These are phyloP conservation scores for Emmonsiellopsis sp. DNA, from an alignment of 2,329 filamentous ascomycete species.

Conservation along the genomic window DNA sequence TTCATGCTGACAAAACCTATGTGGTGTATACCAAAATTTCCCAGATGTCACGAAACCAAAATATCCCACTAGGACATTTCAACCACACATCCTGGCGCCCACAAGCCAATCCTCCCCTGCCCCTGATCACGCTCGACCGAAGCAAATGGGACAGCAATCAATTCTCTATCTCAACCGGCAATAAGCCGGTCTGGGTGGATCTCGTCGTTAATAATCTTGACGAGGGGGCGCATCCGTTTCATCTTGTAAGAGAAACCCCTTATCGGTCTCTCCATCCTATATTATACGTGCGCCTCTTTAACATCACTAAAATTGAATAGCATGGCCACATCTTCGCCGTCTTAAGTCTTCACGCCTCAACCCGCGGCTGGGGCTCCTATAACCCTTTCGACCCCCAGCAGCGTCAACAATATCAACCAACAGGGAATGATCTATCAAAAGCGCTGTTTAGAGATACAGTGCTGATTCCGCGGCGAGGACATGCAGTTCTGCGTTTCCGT, in stretches of 20 bases:
- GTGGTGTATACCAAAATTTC: constrained; percentile 39
- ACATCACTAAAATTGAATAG: constrained; percentile 10
- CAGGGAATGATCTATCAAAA: constrained; percentile 4
- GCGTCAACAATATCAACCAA: constrained; percentile 1
- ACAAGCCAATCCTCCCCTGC: constrained; percentile 24
- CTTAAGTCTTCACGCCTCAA: constrained; percentile 18
- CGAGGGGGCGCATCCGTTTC: constrained; percentile 42
- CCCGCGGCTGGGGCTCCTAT: constrained; percentile 29
- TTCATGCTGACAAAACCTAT: constrained; percentile 29
- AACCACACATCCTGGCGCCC: constrained; percentile 39
- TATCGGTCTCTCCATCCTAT: background rate
- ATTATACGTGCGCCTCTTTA: background rate
- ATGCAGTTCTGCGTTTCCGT: constrained; percentile 41
- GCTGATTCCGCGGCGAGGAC: constrained; percentile 33
- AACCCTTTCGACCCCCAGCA: constrained; percentile 21
- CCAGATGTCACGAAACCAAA: constrained; percentile 33
- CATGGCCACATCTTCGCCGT: constrained; percentile 29
- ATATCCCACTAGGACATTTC: constrained; percentile 38
- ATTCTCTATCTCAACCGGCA: constrained; percentile 25
- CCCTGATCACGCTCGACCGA: constrained; percentile 26
- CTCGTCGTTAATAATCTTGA: constrained; percentile 43
- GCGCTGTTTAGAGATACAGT: constrained; percentile 12
- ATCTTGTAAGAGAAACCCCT: constrained; percentile 27
- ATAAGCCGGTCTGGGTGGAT: constrained; percentile 33
- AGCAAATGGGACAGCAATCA: constrained; percentile 35